phyloP scores from a whole-genome alignment of 495 filamentous ascomycete species.

The Talaromyces nanjingensis region DNA sequence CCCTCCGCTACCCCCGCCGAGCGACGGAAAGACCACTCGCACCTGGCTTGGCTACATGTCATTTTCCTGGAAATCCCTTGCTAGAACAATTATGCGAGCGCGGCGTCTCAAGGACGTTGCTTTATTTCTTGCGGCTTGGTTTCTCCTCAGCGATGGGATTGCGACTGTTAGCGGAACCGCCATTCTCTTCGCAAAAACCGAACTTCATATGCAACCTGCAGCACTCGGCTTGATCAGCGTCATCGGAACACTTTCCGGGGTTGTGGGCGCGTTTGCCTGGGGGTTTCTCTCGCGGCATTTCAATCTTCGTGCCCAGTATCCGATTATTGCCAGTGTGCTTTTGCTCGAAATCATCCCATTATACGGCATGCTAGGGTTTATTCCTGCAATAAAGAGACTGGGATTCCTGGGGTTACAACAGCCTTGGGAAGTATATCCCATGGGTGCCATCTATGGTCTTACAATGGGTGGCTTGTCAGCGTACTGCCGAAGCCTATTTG shows the following conservation, averaged over 20 bases:
- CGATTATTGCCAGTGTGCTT: conserved; percentile 81
- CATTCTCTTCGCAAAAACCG: conserved; percentile 90
- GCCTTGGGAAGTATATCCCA: conserved; percentile 94
- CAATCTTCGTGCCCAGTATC: conserved; percentile 66
- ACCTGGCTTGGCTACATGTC: conserved; percentile 58
- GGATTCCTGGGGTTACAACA: conserved; percentile 82
- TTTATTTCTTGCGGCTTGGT: conserved; percentile 88
- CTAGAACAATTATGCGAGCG: conserved; percentile 69
- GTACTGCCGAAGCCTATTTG: conserved; percentile 89
- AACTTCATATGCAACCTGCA: conserved; percentile 80
- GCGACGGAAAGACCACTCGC: conserved; percentile 29
- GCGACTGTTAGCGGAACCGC: conserved; percentile 94
- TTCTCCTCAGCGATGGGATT: conserved; percentile 87
- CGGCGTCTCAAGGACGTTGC: conserved; percentile 76
- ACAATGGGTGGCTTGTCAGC: conserved; percentile 89
- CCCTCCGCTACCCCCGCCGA: conserved; percentile 53
- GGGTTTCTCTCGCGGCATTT: conserved; percentile 61
- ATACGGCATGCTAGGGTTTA: conserved; percentile 84
- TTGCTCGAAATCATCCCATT: conserved; percentile 89
- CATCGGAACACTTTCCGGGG: conserved; percentile 73
- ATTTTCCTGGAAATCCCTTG: conserved; percentile 81
- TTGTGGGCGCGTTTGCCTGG: conserved; percentile 88
- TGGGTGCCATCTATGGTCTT: conserved; percentile 86
- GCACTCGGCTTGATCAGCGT: conserved; percentile 91
- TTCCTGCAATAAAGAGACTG: conserved; percentile 67